A percentile compares a stretch with the other conserved stretches of the same genome.
Evolutionary conservation across 805 yeast genomes (phyloP).

Genomic region (Grigorovia jiainica): DNA sequence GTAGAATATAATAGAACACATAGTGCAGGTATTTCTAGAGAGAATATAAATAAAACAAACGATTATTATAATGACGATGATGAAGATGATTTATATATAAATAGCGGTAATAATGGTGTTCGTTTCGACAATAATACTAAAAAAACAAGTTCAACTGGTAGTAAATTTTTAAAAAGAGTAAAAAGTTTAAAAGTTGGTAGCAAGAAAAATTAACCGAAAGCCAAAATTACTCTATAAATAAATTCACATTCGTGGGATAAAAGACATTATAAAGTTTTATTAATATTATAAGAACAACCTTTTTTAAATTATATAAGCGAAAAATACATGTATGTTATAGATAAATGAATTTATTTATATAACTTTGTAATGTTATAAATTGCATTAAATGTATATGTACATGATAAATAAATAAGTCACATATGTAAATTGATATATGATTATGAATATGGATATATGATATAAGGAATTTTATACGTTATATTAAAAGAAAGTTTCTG

Average conservation of each 20-base stretch:
- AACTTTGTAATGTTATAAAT: no score
- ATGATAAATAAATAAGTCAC: no score
- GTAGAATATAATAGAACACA: background rate
- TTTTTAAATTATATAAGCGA: no score
- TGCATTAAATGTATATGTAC: no score
- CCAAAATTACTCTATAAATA: no score
- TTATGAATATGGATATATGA: no score
- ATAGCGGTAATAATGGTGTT: constrained; percentile 5
- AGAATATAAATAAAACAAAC: no score
- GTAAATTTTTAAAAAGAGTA: constrained; percentile 70
- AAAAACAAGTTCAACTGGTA: constrained; percentile 30
- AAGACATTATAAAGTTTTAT: background rate
- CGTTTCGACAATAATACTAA: constrained; percentile 20
- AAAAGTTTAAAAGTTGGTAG: constrained; percentile 75
- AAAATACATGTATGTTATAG: no score
- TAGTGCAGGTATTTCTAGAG: constrained; percentile 1
- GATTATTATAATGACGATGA: constrained; percentile 16
- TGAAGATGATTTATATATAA: constrained; percentile 25
- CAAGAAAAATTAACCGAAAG: constrained; percentile 4
- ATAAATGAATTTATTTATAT: no score
- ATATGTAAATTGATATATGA: no score
- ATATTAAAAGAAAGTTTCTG: background rate
- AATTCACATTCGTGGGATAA: no score
- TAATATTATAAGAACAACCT: background rate
- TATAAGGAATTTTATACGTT: background rate